Percentiles rank a stretch among this genome's conserved stretches.
Evolutionary conservation across 2,329 filamentous ascomycete genomes (phyloP).

Genomic region (Verticillium albo-atrum): DNA sequence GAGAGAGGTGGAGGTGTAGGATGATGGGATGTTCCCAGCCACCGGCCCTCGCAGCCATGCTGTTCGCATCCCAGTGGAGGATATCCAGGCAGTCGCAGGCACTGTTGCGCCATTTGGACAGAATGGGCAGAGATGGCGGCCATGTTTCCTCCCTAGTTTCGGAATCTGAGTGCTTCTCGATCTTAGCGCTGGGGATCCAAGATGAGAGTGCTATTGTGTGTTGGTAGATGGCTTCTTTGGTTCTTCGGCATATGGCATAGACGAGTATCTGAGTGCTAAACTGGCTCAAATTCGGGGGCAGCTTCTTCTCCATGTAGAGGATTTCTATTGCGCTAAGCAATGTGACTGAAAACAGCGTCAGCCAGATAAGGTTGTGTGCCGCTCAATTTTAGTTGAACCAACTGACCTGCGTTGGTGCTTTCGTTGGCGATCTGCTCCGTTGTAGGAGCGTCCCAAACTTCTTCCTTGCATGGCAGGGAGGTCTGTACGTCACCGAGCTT

Average conservation of each 20-base stretch:
- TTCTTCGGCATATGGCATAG: constrained; percentile 26
- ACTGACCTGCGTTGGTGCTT: background rate
- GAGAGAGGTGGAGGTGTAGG: constrained; percentile 49
- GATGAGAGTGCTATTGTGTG: constrained; percentile 20
- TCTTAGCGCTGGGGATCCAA: constrained; percentile 15
- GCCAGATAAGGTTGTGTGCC: no score
- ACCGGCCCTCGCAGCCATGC: constrained; percentile 38
- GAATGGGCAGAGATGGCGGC: constrained; percentile 7
- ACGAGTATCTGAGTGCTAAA: constrained; percentile 28
- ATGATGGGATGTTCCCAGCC: constrained; percentile 51
- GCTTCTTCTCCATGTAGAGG: constrained; percentile 27
- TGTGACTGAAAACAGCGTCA: constrained; percentile 7
- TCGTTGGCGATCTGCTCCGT: background rate
- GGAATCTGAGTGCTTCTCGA: constrained; percentile 1
- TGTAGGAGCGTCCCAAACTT: constrained; percentile 6
- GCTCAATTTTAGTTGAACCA: background rate
- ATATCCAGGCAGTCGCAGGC: constrained; percentile 46
- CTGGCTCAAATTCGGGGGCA: constrained; percentile 24
- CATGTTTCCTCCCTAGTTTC: constrained; percentile 5
- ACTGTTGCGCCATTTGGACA: constrained; percentile 34
- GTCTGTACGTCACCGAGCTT: constrained; percentile 7
- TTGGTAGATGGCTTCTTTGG: constrained; percentile 22
- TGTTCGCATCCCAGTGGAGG: constrained; percentile 54
- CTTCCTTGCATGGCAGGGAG: constrained; percentile 7
- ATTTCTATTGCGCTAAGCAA: constrained; percentile 21